A percentile compares a stretch with the other conserved stretches of the same genome.
Evolutionary conservation across 768 basidiomycete species (phyloP).

Genomic region (Trametes elegans): DNA sequence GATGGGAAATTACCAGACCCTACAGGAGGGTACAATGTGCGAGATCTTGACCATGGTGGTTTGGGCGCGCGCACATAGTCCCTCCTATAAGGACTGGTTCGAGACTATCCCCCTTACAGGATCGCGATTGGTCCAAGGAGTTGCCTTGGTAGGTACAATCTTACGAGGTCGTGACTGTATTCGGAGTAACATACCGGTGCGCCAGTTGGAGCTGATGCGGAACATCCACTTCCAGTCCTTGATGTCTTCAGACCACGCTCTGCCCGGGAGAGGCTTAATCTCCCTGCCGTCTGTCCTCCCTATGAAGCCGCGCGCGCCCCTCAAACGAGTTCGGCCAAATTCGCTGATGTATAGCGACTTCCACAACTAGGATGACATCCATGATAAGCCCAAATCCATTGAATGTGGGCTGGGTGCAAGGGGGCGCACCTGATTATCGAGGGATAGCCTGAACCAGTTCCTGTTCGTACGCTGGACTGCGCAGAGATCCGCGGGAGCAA

Average conservation of each 20-base stretch:
- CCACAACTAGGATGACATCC: constrained; percentile 52
- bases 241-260: constrained; percentile 38
- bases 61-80: no score
- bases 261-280: constrained; percentile 55
- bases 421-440: constrained; percentile 57
- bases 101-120: no score
- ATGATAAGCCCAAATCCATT: constrained; percentile 5
- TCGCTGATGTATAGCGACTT: constrained; percentile 58
- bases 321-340: constrained; percentile 65
- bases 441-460: constrained; percentile 65
- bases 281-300: constrained; percentile 55
- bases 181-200: constrained; percentile 59
- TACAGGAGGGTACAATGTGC: no score
- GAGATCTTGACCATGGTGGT: no score
- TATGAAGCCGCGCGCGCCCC: constrained; percentile 65
- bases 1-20: no score
- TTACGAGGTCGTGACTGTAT: no score
- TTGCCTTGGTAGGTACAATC: no score
- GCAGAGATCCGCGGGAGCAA: constrained; percentile 69
- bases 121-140: no score
- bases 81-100: no score
- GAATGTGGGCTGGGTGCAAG: background rate
- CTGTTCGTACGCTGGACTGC: constrained; percentile 56
- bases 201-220: constrained; percentile 80
- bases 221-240: constrained; percentile 89